These are phyloP conservation scores for Dactylorhiza incarnata DNA, from an alignment of 106 monocot genomes.

Conservation along the genomic window DNA sequence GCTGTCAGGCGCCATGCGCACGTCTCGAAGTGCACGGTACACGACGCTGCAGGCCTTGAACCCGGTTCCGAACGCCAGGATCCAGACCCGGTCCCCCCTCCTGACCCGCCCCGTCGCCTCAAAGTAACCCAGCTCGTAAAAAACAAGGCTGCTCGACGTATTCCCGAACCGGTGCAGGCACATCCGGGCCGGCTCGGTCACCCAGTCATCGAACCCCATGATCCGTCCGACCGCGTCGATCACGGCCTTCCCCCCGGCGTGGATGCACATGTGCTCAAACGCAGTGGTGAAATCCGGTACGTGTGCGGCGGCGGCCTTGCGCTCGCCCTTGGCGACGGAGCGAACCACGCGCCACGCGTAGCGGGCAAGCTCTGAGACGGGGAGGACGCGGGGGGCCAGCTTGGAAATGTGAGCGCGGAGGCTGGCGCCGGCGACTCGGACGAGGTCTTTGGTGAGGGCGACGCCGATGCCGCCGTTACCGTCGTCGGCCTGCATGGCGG, in stretches of 20 bases:
- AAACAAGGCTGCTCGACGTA: slow-evolving; percentile 62
- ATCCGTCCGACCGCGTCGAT: slow-evolving; percentile 31
- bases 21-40: slow-evolving; percentile 27
- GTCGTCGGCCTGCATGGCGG: slow-evolving; percentile 44
- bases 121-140: slow-evolving; percentile 69
- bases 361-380: slow-evolving; percentile 18
- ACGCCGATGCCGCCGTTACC: slow-evolving; percentile 24
- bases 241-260: slow-evolving; percentile 59
- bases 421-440: slow-evolving; percentile 33
- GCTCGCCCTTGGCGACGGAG: background rate
- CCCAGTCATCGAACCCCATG: slow-evolving; percentile 20
- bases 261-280: slow-evolving; percentile 59
- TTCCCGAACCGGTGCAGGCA: slow-evolving; percentile 68
- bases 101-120: slow-evolving; percentile 50
- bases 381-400: slow-evolving; percentile 38
- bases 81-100: slow-evolving; percentile 53
- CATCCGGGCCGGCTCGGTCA: slow-evolving; percentile 60
- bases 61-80: slow-evolving; percentile 64
- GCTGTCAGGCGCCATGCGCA: slow-evolving; percentile 28
- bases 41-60: slow-evolving; percentile 60
- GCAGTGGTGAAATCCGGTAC: slow-evolving; percentile 48
- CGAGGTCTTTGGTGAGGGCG: slow-evolving; percentile 32
- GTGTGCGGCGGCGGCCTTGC: slow-evolving; percentile 11
- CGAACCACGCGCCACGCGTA: background rate
- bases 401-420: slow-evolving; percentile 21